A percentile compares a stretch with the other conserved stretches of the same genome.
Conservation (phyloP, 768 basidiomycete species). For the Suillus variegatus region DNA sequence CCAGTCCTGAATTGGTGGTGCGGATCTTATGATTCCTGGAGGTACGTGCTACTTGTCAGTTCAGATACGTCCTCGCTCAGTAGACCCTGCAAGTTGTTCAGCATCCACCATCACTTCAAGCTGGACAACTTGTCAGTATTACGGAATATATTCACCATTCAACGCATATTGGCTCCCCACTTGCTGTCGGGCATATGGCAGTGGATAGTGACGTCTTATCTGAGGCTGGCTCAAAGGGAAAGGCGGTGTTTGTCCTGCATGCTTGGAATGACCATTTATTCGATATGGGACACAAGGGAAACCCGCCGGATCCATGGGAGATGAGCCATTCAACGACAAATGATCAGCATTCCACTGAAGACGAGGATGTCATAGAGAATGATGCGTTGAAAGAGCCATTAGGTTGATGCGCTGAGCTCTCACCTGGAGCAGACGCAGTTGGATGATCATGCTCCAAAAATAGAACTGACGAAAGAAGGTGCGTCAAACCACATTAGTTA, state of each 20-base stretch:
- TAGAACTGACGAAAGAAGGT: slow-evolving; percentile 3
- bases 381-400: background rate
- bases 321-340: slow-evolving; percentile 29
- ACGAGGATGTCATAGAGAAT: background rate
- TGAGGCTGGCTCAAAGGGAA: slow-evolving; percentile 62
- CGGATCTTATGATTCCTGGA: slow-evolving; percentile 62
- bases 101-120: background rate
- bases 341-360: slow-evolving; percentile 10
- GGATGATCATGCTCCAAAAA: background rate
- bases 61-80: background rate
- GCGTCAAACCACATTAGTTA: background rate
- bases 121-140: slow-evolving; percentile 55
- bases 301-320: slow-evolving; percentile 17
- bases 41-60: background rate
- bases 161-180: slow-evolving; percentile 43
- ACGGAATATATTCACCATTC: slow-evolving; percentile 45
- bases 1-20: slow-evolving; percentile 72
- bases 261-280: slow-evolving; percentile 63
- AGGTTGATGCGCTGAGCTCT: background rate
- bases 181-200: slow-evolving; percentile 79
- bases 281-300: background rate
- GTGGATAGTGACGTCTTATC: slow-evolving; percentile 50
- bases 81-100: background rate
- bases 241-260: slow-evolving; percentile 73
- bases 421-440: slow-evolving; percentile 35